phyloP scores from a whole-genome alignment of 352 stramenopile species.

The Phytophthora litchii region DNA sequence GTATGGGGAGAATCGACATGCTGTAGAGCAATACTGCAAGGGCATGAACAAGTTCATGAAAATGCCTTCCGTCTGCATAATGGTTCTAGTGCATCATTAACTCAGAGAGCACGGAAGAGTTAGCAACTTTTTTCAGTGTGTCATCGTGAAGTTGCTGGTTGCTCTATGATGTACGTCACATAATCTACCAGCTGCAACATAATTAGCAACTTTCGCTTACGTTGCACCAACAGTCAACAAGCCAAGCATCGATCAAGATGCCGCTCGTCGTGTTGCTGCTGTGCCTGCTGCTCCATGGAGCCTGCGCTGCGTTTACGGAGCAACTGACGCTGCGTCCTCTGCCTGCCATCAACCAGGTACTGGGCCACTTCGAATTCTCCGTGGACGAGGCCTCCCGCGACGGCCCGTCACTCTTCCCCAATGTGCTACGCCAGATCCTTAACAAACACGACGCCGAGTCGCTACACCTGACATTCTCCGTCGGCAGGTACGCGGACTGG shows the following conservation, averaged over 20 bases:
- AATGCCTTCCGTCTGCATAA: too few species aligned
- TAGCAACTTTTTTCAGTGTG: too few species aligned
- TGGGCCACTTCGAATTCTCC: constrained; percentile 63
- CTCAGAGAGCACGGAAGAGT: too few species aligned
- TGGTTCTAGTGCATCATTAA: too few species aligned
- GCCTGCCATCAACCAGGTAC: constrained; percentile 47
- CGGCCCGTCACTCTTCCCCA: constrained; percentile 45
- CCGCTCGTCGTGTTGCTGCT: constrained; percentile 16
- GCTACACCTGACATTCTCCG: constrained; percentile 68
- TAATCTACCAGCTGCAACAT: constrained; percentile 5
- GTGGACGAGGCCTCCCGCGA: constrained; percentile 25
- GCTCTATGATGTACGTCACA: not conserved
- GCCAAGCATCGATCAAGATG: constrained; percentile 6
- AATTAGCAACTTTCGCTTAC: too few species aligned
- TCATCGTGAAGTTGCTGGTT: not conserved
- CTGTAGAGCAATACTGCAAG: too few species aligned
- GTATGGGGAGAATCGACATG: too few species aligned
- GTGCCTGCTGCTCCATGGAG: constrained; percentile 19
- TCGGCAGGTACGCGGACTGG: constrained; percentile 62
- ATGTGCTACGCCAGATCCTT: constrained; percentile 72
- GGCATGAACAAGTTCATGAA: too few species aligned
- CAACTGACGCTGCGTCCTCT: constrained; percentile 57
- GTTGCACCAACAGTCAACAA: not conserved
- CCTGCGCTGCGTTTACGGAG: constrained; percentile 50
- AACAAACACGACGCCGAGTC: constrained; percentile 72